A percentile compares a stretch with the other conserved stretches of the same genome.
Evolutionary conservation across 176 grass and related monocot species (phyloP).

Genomic region (Zizania latifolia): DNA sequence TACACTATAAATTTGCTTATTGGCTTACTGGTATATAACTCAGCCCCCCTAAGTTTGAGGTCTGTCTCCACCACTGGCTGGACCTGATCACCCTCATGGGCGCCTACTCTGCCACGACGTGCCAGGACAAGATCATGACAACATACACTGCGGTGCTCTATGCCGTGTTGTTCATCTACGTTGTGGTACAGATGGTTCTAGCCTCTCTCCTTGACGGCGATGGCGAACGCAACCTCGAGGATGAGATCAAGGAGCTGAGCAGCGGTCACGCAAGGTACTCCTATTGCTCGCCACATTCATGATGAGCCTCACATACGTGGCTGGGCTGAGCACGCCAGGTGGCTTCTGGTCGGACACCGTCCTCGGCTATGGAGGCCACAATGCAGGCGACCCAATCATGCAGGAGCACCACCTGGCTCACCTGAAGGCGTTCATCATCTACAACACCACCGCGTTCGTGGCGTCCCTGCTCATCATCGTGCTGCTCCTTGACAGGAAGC

Average conservation of each 20-base stretch:
- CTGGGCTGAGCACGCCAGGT: constrained; percentile 13
- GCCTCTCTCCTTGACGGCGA: background rate
- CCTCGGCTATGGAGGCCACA: background rate
- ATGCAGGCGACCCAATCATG: background rate
- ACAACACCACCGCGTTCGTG: background rate
- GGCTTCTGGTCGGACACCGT: constrained; percentile 20
- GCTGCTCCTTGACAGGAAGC: background rate
- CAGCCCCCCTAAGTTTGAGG: too few species aligned
- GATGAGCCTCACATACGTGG: constrained; percentile 12
- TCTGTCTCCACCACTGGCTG: too few species aligned
- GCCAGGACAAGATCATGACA: too few species aligned
- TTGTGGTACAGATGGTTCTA: background rate
- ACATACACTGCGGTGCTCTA: too few species aligned
- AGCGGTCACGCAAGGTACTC: background rate
- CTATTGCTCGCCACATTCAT: constrained; percentile 22
- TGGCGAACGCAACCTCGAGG: background rate
- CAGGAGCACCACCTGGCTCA: background rate
- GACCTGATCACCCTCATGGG: background rate
- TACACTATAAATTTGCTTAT: too few species aligned
- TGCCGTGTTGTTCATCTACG: background rate
- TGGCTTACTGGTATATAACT: too few species aligned
- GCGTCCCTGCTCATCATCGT: constrained; percentile 6
- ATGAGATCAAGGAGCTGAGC: background rate
- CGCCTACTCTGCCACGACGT: background rate
- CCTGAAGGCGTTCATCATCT: background rate